Evolutionary conservation across 2,329 filamentous ascomycete genomes (phyloP).

Genomic region (Fusarium subtropicale): DNA sequence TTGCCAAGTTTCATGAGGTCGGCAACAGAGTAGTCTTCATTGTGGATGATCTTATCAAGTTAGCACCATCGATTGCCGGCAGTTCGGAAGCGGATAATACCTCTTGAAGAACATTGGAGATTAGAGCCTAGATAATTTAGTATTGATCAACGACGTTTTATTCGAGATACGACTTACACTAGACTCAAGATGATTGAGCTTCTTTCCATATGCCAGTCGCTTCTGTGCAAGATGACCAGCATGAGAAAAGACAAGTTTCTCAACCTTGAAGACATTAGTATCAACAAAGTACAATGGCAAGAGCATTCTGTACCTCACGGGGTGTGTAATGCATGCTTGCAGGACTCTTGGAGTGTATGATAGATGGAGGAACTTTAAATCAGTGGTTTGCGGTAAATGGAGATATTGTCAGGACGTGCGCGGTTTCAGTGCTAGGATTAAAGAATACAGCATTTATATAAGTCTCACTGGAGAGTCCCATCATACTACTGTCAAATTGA

Average conservation of each 20-base stretch:
- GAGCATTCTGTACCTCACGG: neutral
- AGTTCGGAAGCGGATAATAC: fast-evolving
- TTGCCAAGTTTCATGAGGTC: neutral
- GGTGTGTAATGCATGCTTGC: neutral
- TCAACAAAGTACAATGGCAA: fast-evolving
- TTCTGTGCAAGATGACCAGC: neutral
- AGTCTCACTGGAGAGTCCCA: fast-evolving
- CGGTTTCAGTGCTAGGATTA: fast-evolving
- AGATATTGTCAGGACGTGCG: neutral
- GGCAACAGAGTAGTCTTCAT: neutral
- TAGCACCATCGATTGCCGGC: neutral
- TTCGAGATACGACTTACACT: neutral
- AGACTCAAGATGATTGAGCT: neutral
- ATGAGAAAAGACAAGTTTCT: neutral
- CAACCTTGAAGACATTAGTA: neutral
- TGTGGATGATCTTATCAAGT: neutral
- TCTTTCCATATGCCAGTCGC: neutral
- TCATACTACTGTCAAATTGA: fast-evolving
- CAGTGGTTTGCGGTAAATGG: fast-evolving
- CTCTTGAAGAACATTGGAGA: neutral
- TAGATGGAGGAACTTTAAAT: neutral
- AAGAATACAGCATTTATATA: fast-evolving
- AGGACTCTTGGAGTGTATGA: neutral
- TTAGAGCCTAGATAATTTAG: neutral
- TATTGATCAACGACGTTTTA: fast-evolving